Evolutionary conservation across 2,329 filamentous ascomycete species (phyloP).

Genomic region (Monilinia vaccinii-corymbosi): DNA sequence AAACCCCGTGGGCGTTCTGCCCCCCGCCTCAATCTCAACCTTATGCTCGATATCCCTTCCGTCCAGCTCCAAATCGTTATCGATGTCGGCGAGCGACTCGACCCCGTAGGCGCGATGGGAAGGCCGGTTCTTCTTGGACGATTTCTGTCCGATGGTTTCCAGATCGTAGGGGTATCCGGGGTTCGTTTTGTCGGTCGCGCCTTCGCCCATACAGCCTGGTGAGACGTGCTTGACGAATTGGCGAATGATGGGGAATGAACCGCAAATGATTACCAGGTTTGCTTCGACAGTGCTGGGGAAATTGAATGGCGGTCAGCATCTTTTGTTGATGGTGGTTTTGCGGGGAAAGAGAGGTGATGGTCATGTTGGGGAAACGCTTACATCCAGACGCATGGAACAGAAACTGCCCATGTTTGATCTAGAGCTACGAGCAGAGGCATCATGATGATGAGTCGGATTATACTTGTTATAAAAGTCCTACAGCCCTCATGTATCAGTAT

Average conservation of each 20-base stretch:
- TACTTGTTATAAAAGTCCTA: constrained; percentile 1
- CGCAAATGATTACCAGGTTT: constrained; percentile 8
- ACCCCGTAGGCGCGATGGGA: background rate
- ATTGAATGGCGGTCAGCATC: background rate
- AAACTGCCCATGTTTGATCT: constrained; percentile 2
- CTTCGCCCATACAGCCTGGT: background rate
- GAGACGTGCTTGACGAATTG: constrained; percentile 2
- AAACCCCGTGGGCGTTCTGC: background rate
- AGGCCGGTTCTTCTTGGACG: background rate
- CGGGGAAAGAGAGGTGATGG: too few relatives aligned
- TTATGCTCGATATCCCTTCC: background rate
- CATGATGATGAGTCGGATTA: background rate
- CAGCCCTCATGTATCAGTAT: background rate
- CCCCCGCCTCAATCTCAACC: background rate
- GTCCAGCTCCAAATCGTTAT: background rate
- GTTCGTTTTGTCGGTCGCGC: background rate
- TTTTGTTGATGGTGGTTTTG: background rate
- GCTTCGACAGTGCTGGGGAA: background rate
- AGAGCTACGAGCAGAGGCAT: background rate
- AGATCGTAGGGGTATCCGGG: background rate
- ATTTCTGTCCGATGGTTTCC: constrained; percentile 2
- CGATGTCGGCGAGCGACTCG: background rate
- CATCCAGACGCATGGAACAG: constrained; percentile 2
- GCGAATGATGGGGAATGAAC: constrained; percentile 2
- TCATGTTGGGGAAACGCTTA: background rate